phyloP scores from a whole-genome alignment of 768 basidiomycete species.

The Clitopilus passeckerianus region DNA sequence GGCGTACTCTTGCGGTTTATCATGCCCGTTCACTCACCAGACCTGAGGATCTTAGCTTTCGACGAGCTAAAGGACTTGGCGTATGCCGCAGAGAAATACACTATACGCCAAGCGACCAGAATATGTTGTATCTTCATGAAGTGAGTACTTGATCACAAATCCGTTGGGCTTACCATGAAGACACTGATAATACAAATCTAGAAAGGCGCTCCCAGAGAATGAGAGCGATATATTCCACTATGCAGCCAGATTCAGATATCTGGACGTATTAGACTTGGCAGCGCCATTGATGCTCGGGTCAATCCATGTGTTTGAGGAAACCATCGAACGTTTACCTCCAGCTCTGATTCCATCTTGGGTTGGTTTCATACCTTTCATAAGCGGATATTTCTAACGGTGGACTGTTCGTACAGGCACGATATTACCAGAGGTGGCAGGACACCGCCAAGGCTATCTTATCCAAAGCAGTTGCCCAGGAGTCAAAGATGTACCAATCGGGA shows the following conservation, averaged over 20 bases:
- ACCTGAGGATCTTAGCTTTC: slow-evolving; percentile 13
- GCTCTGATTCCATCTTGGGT: neutral
- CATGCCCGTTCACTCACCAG: slow-evolving; percentile 17
- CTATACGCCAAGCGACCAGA: slow-evolving; percentile 20
- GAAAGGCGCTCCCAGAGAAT: slow-evolving; percentile 11
- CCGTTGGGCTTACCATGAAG: neutral
- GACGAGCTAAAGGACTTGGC: slow-evolving; percentile 14
- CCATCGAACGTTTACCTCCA: neutral
- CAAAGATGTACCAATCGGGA: neutral
- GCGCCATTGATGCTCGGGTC: slow-evolving; percentile 10
- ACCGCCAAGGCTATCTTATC: neutral
- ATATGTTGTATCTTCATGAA: slow-evolving; percentile 12
- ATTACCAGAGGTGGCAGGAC: neutral
- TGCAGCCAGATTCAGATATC: slow-evolving; percentile 16
- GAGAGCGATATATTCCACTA: slow-evolving; percentile 14
- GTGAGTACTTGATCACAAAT: neutral
- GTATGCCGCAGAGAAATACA: slow-evolving; percentile 27
- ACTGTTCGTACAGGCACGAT: neutral
- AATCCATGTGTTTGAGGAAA: neutral
- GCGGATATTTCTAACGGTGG: neutral
- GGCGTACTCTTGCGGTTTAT: slow-evolving; percentile 21
- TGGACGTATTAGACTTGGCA: slow-evolving; percentile 13
- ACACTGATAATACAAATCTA: neutral
- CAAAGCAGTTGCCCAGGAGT: neutral
- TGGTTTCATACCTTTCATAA: neutral